Base-by-base conservation (phyloP, 139 green algal genomes). In the Dunaliella sp. region DNA sequence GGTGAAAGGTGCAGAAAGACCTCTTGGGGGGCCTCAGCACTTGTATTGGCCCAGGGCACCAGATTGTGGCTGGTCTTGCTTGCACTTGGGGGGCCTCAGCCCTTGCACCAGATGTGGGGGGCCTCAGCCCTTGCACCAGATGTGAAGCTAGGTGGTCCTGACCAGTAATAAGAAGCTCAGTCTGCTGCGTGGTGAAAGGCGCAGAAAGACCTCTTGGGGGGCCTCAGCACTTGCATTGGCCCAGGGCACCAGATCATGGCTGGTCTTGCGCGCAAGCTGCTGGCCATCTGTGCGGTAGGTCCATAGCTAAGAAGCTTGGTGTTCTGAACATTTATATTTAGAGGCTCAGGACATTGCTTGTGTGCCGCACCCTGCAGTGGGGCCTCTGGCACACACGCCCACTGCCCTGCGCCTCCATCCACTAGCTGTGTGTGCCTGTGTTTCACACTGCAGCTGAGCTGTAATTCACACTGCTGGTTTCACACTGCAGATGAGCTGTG, bases 101-200 rank as follows among this genome's bases (percentile, higher is more conserved):
- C 2, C 84, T 95, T 83, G 74, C 58, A 1, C 59, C 33, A 0
- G 94, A 96, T 33, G 89, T 94, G n/a, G n/a, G n/a, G n/a, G n/a
- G n/a, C n/a, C 12, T 7, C 48, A 26, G 48, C 48, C 48, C 48
- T 65, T 65, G 48, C 48, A 65, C 48, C n/a, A n/a, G n/a, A n/a
- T n/a, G n/a, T n/a, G n/a, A n/a, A n/a, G 48, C 48, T 65, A 65
- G 48, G 7, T 65, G 48, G 7, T 65, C 7, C 7, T 16, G 7
- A 65, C 16, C 48, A 26, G 48, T 65, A 65, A 16, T 65, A 16
- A 65, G 48, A 26, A 65, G 16, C 7, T 7, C 7, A 65, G 48
- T 7, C 48, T 65, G n/a, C 48, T 65, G 48, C 48, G 16, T 65
- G 48, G 16, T 65, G 7, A 7, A 65, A 65, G 16, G 48, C 48